A percentile compares a stretch with the other conserved stretches of the same genome.
Conservation (phyloP, 257 asterid genomes). For the Linderniella brevidens region DNA sequence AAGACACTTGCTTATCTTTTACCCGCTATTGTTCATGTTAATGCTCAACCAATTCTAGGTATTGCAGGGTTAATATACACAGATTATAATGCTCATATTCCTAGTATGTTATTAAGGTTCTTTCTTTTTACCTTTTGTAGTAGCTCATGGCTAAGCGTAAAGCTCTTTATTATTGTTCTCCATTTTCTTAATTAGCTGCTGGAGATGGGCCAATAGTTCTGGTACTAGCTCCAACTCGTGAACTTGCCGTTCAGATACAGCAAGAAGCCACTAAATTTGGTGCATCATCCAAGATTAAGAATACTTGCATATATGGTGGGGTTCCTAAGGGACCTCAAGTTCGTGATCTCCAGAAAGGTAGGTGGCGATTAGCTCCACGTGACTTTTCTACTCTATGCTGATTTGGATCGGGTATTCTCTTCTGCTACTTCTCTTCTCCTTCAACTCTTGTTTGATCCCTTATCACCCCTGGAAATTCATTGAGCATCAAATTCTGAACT, state of each 20-base stretch:
- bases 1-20: conserved; percentile 86
- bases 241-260: conserved; percentile 98
- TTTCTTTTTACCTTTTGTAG: conserved; percentile 4
- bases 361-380: conserved; percentile 99
- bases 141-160: conserved; percentile 13
- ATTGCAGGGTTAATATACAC: conserved; percentile 13
- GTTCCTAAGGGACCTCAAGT: conserved; percentile 99
- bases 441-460: conserved; percentile 8
- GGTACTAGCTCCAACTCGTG: conserved; percentile 99
- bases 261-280: conserved; percentile 97
- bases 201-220: conserved; percentile 99
- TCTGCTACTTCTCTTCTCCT: conserved; percentile 34
- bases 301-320: conserved; percentile 99
- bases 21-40: conserved; percentile 93
- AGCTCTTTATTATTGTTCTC: conserved; percentile 15
- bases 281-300: conserved; percentile 97
- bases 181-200: conserved; percentile 49
- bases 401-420: conserved; percentile 99
- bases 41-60: conserved; percentile 98
- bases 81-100: no score
- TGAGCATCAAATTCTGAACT: conserved; percentile 9
- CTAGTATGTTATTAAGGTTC: not conserved
- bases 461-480: conserved; percentile 4
- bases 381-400: conserved; percentile 98
- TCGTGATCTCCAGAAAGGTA: conserved; percentile 99